Conservation (phyloP, 2,329 filamentous ascomycete genomes). For the Exserohilum rostratum region DNA sequence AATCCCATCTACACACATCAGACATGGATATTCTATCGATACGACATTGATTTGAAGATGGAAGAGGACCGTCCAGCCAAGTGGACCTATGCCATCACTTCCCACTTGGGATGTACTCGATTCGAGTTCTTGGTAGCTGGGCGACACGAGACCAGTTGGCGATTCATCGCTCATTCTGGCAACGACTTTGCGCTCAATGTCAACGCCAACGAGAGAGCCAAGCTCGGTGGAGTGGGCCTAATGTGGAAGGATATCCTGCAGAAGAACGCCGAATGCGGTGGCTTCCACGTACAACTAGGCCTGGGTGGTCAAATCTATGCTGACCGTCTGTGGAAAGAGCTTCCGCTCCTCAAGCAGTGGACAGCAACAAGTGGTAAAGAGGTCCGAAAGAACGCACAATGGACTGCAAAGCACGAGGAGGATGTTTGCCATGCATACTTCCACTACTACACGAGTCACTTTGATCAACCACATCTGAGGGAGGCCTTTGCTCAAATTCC, state of each 20-base stretch:
- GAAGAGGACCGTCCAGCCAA: conserved; percentile 75
- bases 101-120: conserved; percentile 93
- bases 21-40: conserved; percentile 94
- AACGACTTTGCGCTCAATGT: conserved; percentile 94
- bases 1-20: conserved; percentile 87
- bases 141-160: conserved; percentile 87
- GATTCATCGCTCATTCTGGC: conserved; percentile 93
- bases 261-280: conserved; percentile 94
- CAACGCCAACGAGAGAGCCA: conserved; percentile 81
- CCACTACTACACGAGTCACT: conserved; percentile 98
- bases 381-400: conserved; percentile 84
- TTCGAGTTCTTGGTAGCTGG: conserved; percentile 97
- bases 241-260: conserved; percentile 99
- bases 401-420: conserved; percentile 94
- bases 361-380: conserved; percentile 91
- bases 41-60: conserved; percentile 90
- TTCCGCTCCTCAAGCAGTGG: conserved; percentile 93
- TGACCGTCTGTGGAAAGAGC: conserved; percentile 94
- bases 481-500: conserved; percentile 98
- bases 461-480: conserved; percentile 91
- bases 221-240: conserved; percentile 85
- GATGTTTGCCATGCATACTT: conserved; percentile 97
- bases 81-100: conserved; percentile 98
- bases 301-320: conserved; percentile 95
- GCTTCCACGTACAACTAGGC: conserved; percentile 92